Evolutionary conservation across 257 asterid genomes (phyloP).

Genomic region (Solanum bukasovii): DNA sequence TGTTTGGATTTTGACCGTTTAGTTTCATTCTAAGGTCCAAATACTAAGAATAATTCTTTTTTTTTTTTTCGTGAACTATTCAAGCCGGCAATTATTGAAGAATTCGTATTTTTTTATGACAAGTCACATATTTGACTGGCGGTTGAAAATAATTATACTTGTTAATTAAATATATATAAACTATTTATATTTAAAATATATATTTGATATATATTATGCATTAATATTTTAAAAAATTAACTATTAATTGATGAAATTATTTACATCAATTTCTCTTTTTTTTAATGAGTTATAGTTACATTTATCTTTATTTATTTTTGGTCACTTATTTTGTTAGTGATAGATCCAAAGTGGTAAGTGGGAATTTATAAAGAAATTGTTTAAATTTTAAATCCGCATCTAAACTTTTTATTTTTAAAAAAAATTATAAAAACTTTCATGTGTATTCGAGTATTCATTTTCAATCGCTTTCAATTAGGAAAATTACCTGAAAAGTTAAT

Average conservation of each 20-base stretch:
- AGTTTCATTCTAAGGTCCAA: neutral
- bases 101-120: neutral
- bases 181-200: too few relatives aligned
- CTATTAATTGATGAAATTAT: too few relatives aligned
- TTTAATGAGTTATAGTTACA: neutral
- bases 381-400: too few relatives aligned
- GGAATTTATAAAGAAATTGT: too few relatives aligned
- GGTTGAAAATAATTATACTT: neutral
- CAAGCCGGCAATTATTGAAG: neutral
- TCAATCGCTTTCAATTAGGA: too few relatives aligned
- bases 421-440: too few relatives aligned
- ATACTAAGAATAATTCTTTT: neutral
- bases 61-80: neutral
- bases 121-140: neutral
- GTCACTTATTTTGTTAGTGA: neutral
- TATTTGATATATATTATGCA: neutral
- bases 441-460: too few relatives aligned
- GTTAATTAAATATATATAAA: neutral
- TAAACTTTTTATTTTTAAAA: too few relatives aligned
- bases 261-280: too few relatives aligned
- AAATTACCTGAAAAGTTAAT: neutral
- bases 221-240: too few relatives aligned
- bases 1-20: neutral
- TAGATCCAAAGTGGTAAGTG: neutral
- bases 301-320: neutral